Evolutionary conservation across 106 monocot species (phyloP).

Genomic region (Vanilla planifolia): DNA sequence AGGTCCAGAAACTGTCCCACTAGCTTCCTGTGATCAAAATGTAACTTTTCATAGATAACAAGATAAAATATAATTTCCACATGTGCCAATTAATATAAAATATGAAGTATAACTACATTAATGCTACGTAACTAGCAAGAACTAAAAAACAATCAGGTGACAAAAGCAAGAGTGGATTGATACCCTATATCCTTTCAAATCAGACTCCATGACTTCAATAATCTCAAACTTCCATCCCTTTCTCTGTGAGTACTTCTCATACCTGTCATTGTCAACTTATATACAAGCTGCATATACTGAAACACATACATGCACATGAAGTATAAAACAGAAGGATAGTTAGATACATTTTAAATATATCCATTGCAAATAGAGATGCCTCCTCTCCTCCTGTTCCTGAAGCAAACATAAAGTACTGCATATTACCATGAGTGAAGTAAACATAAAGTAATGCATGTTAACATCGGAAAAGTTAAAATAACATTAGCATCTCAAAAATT

Average conservation of each 20-base stretch:
- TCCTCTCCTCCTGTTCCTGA: slow-evolving; percentile 97
- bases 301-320: not conserved
- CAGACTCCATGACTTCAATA: slow-evolving; percentile 72
- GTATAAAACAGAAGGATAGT: not conserved
- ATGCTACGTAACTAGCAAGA: too few relatives aligned
- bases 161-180: not conserved
- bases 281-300: slow-evolving; percentile 1
- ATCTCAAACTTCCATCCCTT: slow-evolving; percentile 97
- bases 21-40: slow-evolving; percentile 67
- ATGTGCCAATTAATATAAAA: too few relatives aligned
- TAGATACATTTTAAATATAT: slow-evolving; percentile 86
- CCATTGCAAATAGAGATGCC: slow-evolving; percentile 98
- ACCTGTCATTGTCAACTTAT: slow-evolving; percentile 34
- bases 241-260: slow-evolving; percentile 71
- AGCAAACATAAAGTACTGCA: not conserved
- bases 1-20: slow-evolving; percentile 81
- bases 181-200: slow-evolving; percentile 90
- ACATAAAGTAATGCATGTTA: not conserved
- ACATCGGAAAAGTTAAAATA: too few relatives aligned
- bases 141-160: not conserved
- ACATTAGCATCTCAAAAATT: too few relatives aligned
- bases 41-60: not conserved
- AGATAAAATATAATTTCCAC: not conserved
- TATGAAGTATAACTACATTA: too few relatives aligned
- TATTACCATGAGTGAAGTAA: slow-evolving; percentile 11